Conservation (phyloP, 768 basidiomycete species). For the Podaxis pistillaris region DNA sequence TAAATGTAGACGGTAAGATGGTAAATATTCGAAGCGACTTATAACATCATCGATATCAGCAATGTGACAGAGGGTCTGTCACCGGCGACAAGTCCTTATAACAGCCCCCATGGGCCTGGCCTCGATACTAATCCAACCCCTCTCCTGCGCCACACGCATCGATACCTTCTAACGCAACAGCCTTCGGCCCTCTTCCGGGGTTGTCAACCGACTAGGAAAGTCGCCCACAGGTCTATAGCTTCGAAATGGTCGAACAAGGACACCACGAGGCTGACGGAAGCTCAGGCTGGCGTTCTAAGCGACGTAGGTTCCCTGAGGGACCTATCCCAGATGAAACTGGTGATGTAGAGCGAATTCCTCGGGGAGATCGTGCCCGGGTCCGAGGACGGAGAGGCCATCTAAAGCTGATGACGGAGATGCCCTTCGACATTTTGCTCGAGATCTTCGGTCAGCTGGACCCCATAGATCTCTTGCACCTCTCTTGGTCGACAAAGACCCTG, state of each 20-base stretch:
- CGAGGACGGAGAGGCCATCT: constrained; percentile 2
- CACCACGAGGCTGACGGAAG: background rate
- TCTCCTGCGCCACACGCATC: too few relatives aligned
- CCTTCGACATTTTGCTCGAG: constrained; percentile 24
- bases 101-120: too few relatives aligned
- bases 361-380: background rate
- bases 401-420: constrained; percentile 15
- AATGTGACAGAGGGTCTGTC: too few relatives aligned
- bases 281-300: background rate
- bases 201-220: too few relatives aligned
- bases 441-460: constrained; percentile 35
- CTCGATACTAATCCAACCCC: too few relatives aligned
- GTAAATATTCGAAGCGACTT: too few relatives aligned
- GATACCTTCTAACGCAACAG: too few relatives aligned
- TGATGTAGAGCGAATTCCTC: background rate
- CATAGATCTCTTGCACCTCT: constrained; percentile 35
- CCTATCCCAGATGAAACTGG: background rate
- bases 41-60: too few relatives aligned
- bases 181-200: too few relatives aligned
- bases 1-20: too few relatives aligned
- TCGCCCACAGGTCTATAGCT: background rate
- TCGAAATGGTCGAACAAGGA: background rate
- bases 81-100: too few relatives aligned
- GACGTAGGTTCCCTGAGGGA: background rate
- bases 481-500: constrained; percentile 34